Percentiles rank a stretch among this genome's conserved stretches.
These are phyloP conservation scores for Plasmodium knowlesi DNA, from an alignment of 169 alveolate genomes.

Conservation along the genomic window DNA sequence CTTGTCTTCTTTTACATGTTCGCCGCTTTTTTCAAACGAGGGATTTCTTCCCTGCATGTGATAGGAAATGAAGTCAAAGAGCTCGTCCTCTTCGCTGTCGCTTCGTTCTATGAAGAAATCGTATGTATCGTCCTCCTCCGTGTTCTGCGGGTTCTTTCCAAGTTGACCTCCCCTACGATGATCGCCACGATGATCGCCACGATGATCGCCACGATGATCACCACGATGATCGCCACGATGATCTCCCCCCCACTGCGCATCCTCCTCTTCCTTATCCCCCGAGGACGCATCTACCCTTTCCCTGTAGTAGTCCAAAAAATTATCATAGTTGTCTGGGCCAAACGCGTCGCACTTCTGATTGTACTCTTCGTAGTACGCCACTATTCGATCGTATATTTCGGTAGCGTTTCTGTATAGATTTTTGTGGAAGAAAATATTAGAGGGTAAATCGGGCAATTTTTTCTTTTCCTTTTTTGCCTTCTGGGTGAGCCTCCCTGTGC, in stretches of 20 bases:
- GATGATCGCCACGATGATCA: neutral
- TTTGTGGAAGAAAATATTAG: constrained; percentile 8
- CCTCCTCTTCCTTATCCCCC: neutral
- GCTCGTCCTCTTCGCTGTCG: constrained; percentile 38
- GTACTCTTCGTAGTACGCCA: constrained; percentile 23
- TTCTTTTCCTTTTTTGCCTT: neutral
- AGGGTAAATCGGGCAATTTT: constrained; percentile 24
- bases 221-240: neutral
- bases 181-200: neutral
- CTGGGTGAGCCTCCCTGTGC: neutral
- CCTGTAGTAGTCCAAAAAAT: constrained; percentile 18
- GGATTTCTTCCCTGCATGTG: constrained; percentile 76
- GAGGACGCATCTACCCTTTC: neutral
- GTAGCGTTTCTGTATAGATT: constrained; percentile 15
- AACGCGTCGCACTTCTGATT: neutral
- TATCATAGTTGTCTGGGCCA: constrained; percentile 45
- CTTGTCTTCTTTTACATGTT: constrained; percentile 11
- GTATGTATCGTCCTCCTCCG: neutral
- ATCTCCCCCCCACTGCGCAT: neutral
- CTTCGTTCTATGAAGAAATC: constrained; percentile 55
- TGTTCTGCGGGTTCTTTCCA: neutral
- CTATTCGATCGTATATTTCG: constrained; percentile 52
- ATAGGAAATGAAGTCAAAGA: constrained; percentile 53
- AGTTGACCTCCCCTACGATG: neutral
- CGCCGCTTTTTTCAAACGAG: constrained; percentile 46